phyloP scores from a whole-genome alignment of 1,139 yeast genomes.

The Suzukiozyma palmioleophila region DNA sequence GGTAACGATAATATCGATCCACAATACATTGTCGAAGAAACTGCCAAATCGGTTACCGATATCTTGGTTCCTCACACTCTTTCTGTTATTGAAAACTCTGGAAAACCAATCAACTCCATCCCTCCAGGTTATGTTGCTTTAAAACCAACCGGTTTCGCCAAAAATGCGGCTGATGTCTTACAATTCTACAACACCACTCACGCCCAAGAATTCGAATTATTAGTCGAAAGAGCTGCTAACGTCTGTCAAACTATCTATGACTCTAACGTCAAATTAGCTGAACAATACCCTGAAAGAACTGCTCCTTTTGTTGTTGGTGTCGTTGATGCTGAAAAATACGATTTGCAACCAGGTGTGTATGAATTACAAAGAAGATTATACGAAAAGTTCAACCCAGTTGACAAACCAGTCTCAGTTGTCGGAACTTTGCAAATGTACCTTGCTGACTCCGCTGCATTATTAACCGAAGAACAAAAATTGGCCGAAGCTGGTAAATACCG shows the following conservation, averaged over 20 bases:
- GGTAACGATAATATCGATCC: constrained; percentile 65
- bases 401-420: constrained; percentile 62
- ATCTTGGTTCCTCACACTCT: constrained; percentile 70
- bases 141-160: constrained; percentile 87
- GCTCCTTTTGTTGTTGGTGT: constrained; percentile 84
- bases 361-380: constrained; percentile 83
- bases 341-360: constrained; percentile 87
- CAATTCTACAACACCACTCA: constrained; percentile 49
- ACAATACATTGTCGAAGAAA: constrained; percentile 58
- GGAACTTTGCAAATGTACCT: constrained; percentile 95
- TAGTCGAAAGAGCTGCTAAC: constrained; percentile 61
- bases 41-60: constrained; percentile 62
- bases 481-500: constrained; percentile 65
- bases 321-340: constrained; percentile 89
- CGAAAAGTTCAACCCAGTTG: constrained; percentile 61
- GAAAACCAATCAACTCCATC: constrained; percentile 52
- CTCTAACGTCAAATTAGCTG: constrained; percentile 44
- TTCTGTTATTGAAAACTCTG: constrained; percentile 38
- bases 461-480: constrained; percentile 58
- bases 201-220: constrained; percentile 49
- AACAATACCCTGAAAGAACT: constrained; percentile 59
- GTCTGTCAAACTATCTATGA: constrained; percentile 55
- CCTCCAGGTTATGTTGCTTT: constrained; percentile 86
- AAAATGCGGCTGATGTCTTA: constrained; percentile 73
- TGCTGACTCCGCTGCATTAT: constrained; percentile 60